Base-by-base conservation (phyloP, 1,139 yeast genomes). In the Blastobotrys buckinghamii region DNA sequence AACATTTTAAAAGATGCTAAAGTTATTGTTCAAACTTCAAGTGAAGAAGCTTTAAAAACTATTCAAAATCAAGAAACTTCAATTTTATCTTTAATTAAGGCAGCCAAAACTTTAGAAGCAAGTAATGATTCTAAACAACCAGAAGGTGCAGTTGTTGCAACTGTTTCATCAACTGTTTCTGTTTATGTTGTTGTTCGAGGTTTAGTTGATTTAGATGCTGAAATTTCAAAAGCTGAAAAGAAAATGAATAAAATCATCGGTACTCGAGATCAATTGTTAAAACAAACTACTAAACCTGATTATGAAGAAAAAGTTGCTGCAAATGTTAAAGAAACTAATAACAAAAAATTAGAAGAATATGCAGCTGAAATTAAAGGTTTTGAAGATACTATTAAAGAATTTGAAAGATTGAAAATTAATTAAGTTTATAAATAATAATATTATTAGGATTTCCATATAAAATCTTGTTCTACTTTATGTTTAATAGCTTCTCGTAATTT, bases 141-240 rank as follows among this genome's bases (percentile, higher is more conserved):
- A 57, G 79, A 81, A 50, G 98, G 98, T 41, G 87, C 96, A 68
- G 96, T 94, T 41, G 78, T 88, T 58, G 82, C 81, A 59, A 79
- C 95, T 47, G 85, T 90, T 53, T 79, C 80, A 50, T 84, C 95
- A 41, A 84, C 79, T 46, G 82, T 88, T 64, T 84, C 83, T 54
- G 97, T 90, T 35, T 96, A 87, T 62, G 80, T 90, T 34, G 77
- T 92, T 65, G 97, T 92, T 52, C 88, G 88, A 76, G 97, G 97
- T 49, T 94, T 86, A 66, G 82, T 92, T 59, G 97, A 92, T 66
- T 79, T 90, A 60, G 97, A 89, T 60, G 83, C 85, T 46, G 97
- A 92, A 71, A 86, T 92, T 61, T 65, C 75, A 58, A 92, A 90
- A 77, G 95, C 90, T 42, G 68, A 75, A 61, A 81, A 80, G 77